Evolutionary conservation across 768 basidiomycete genomes (phyloP), one percentile per base, ranked within the genome.

Genomic region (Tylopilus rubrobrunneus): DNA sequence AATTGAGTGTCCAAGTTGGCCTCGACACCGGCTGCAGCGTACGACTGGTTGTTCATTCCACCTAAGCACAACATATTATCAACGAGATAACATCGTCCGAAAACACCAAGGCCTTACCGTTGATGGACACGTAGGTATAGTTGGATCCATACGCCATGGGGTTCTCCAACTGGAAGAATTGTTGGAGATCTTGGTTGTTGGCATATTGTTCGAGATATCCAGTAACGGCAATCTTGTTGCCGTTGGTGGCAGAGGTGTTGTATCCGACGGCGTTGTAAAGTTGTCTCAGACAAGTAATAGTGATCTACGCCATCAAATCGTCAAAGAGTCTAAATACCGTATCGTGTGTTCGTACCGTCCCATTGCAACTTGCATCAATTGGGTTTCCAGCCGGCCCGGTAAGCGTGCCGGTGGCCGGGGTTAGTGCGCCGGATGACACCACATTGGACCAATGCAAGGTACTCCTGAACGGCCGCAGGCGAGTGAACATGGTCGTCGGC

Each of bases 1-100:
- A 82, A 85, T 61, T 88, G 85, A 4, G 78, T 77, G 56, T 89
- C 86, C 27, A 89, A 69, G 57, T 85, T 77, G 4, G 86, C 87
- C 64, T 91, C 89, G 5, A 53, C 62, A 1, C 86, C 86, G 12
- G 86, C 81, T 12, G 72, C 67, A 0, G 67, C 67, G n/a, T 71
- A 42, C 44, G 58, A 80, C 62, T 90, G 86, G 53, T 77, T 75
- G 62, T 89, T 86, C 53, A 70, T 37, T 2, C 85, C 86, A 45
- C 80, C 87, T 86, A 50, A 10, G 51, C 2, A 61, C 47, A 31
- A 52, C 9, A 8, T 31, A 11, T 11, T 33, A n/a, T 61, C 51
- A 67, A 15, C 40, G 31, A 19, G 47, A 31, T 31, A 7, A 31
- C 12, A 15, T 34, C 21, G 7, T 7, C 56, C n/a, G n/a, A 40